Percentiles rank a stretch among this genome's conserved stretches.
phyloP scores from a whole-genome alignment of 2,329 filamentous ascomycete species.

The Sarocladium brachiariae region DNA sequence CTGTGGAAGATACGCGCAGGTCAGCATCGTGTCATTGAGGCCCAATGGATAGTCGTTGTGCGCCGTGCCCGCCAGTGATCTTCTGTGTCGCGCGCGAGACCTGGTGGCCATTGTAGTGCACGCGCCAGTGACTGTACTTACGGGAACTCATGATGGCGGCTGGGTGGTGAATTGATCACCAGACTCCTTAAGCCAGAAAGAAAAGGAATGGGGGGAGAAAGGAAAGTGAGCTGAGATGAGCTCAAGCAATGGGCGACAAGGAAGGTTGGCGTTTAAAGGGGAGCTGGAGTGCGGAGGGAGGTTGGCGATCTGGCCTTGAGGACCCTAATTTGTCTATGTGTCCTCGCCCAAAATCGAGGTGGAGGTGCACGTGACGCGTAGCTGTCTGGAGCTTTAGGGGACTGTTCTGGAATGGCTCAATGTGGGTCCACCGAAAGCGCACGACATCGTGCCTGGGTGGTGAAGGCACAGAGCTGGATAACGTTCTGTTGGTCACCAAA shows the following conservation, averaged over 20 bases:
- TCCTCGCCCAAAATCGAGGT: slow-evolving; percentile 30
- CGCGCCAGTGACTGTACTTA: slow-evolving; percentile 31
- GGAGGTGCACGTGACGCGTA: slow-evolving; percentile 17
- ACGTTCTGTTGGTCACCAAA: no score
- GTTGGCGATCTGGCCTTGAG: slow-evolving; percentile 38
- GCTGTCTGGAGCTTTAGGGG: slow-evolving; percentile 5
- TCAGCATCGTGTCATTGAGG: slow-evolving; percentile 20
- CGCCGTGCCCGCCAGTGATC: slow-evolving; percentile 13
- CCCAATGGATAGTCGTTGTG: slow-evolving; percentile 17
- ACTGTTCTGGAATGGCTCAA: slow-evolving; percentile 5
- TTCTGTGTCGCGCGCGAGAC: slow-evolving; percentile 15
- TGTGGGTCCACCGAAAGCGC: no score
- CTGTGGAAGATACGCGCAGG: slow-evolving; percentile 38
- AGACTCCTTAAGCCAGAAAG: slow-evolving; percentile 16
- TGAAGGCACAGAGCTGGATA: background rate
- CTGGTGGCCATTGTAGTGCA: slow-evolving; percentile 9
- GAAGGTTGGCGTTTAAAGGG: slow-evolving; percentile 23
- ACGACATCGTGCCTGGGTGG: background rate
- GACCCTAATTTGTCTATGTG: slow-evolving; percentile 36
- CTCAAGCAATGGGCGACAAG: slow-evolving; percentile 26
- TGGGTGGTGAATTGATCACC: slow-evolving; percentile 19
- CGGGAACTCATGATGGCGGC: slow-evolving; percentile 47
- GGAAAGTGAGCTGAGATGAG: slow-evolving; percentile 30
- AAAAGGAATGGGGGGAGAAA: slow-evolving; percentile 23
- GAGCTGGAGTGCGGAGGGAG: slow-evolving; percentile 25